Percentiles rank a stretch among this genome's conserved stretches.
phyloP scores from a whole-genome alignment of 768 basidiomycete species.

The Tricholoma sp. region DNA sequence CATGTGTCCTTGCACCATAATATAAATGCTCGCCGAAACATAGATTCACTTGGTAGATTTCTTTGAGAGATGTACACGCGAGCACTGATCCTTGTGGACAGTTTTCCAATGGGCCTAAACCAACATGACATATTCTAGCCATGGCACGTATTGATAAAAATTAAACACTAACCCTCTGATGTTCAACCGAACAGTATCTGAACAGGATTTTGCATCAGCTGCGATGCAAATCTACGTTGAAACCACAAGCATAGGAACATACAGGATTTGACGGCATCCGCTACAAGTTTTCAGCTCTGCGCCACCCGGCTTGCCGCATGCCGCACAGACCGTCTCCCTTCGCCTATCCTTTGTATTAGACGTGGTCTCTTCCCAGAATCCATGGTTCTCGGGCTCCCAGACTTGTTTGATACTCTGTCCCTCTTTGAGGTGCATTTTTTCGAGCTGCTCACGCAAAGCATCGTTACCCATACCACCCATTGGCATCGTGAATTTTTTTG shows the following conservation, averaged over 20 bases:
- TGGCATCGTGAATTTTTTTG: slow-evolving; percentile 1
- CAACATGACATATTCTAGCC: too few species aligned
- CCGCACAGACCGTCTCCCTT: neutral
- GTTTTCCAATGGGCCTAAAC: neutral
- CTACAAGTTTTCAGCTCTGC: too few species aligned
- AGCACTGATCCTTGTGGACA: neutral
- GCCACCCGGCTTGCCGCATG: neutral
- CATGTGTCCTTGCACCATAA: too few species aligned
- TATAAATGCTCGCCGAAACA: neutral
- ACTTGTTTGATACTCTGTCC: neutral
- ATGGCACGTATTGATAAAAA: too few species aligned
- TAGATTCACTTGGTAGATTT: neutral
- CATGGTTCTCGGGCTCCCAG: neutral
- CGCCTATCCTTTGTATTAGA: neutral
- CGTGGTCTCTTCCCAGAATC: slow-evolving; percentile 4
- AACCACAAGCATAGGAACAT: too few species aligned
- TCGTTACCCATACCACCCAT: neutral
- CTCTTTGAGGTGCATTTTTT: neutral
- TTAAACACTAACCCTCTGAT: too few species aligned
- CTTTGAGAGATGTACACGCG: neutral
- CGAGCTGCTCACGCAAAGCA: neutral
- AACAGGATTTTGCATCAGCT: too few species aligned
- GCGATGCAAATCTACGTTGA: too few species aligned
- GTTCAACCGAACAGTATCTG: too few species aligned
- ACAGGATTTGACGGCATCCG: too few species aligned